Percentiles rank a stretch among this genome's conserved stretches.
Evolutionary conservation across 352 stramenopile species (phyloP).

Genomic region (Phytopythium sindhum): DNA sequence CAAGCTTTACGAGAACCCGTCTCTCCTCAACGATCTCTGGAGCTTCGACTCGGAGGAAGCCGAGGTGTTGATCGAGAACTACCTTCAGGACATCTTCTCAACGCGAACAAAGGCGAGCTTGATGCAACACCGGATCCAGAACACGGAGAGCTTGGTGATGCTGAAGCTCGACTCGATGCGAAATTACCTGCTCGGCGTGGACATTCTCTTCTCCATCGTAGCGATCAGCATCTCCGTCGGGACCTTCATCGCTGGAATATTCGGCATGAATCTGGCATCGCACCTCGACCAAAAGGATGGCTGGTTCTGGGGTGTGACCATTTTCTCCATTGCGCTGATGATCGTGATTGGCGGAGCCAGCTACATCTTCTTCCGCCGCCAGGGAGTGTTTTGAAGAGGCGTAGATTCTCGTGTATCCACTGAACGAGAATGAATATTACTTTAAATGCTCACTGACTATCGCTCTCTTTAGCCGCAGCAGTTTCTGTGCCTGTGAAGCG

Average conservation of each 20-base stretch:
- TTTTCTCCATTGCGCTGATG: constrained; percentile 30
- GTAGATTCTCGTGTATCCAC: not conserved
- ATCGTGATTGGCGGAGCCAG: constrained; percentile 23
- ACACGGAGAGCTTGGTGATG: constrained; percentile 71
- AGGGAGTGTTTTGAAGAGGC: constrained; percentile 20
- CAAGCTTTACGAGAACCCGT: constrained; percentile 37
- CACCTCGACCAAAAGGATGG: constrained; percentile 21
- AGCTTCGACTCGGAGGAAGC: constrained; percentile 58
- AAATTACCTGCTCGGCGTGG: constrained; percentile 57
- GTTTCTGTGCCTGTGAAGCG: not conserved
- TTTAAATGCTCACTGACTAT: not conserved
- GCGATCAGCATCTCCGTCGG: constrained; percentile 53
- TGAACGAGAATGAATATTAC: not conserved
- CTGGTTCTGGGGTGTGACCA: constrained; percentile 35
- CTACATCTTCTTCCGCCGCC: constrained; percentile 13
- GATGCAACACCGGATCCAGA: constrained; percentile 67
- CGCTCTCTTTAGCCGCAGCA: not conserved
- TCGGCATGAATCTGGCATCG: constrained; percentile 64
- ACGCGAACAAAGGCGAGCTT: constrained; percentile 63
- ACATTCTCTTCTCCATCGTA: constrained; percentile 57
- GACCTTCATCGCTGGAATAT: constrained; percentile 52
- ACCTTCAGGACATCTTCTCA: constrained; percentile 62
- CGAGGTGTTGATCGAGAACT: constrained; percentile 54
- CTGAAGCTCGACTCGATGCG: constrained; percentile 66
- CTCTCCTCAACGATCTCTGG: constrained; percentile 28